Percentiles rank a stretch among this genome's conserved stretches.
These are phyloP conservation scores for Coemansia sp. DNA, from an alignment of 192 early-diverging fungal genomes.

Conservation along the genomic window DNA sequence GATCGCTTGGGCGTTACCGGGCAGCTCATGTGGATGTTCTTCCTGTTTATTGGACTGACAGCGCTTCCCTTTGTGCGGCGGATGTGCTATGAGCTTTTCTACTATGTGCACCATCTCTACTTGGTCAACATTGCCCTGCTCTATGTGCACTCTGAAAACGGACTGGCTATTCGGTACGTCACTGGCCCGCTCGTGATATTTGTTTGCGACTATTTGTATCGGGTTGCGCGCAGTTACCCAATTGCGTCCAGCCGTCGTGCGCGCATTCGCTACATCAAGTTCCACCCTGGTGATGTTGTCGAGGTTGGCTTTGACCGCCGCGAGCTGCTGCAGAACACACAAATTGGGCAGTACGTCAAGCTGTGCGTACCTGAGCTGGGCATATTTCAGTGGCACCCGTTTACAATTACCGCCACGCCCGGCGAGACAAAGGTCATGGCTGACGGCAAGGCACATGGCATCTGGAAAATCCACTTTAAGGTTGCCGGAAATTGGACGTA, in stretches of 20 bases:
- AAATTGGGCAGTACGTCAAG: constrained; percentile 74
- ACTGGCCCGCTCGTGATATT: constrained; percentile 55
- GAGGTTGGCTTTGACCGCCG: constrained; percentile 71
- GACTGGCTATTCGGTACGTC: constrained; percentile 51
- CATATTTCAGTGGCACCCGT: constrained; percentile 79
- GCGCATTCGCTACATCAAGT: constrained; percentile 67
- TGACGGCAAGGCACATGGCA: constrained; percentile 43
- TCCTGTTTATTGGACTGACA: constrained; percentile 63
- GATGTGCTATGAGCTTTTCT: constrained; percentile 74
- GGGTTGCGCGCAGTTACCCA: constrained; percentile 58
- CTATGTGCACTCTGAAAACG: constrained; percentile 69
- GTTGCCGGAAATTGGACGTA: constrained; percentile 77
- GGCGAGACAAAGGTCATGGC: constrained; percentile 69
- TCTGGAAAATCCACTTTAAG: constrained; percentile 73
- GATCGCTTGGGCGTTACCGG: constrained; percentile 63
- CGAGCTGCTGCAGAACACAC: constrained; percentile 54
- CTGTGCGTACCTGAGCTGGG: constrained; percentile 74
- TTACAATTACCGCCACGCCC: constrained; percentile 73
- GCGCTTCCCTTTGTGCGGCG: constrained; percentile 59
- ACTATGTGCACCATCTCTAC: constrained; percentile 80
- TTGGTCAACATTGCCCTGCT: constrained; percentile 68
- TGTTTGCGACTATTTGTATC: constrained; percentile 59
- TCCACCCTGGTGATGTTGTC: constrained; percentile 71
- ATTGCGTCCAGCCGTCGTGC: constrained; percentile 41
- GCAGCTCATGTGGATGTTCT: constrained; percentile 69